phyloP scores from a whole-genome alignment of 805 yeast genomes.

The Ogataea paraovalis region DNA sequence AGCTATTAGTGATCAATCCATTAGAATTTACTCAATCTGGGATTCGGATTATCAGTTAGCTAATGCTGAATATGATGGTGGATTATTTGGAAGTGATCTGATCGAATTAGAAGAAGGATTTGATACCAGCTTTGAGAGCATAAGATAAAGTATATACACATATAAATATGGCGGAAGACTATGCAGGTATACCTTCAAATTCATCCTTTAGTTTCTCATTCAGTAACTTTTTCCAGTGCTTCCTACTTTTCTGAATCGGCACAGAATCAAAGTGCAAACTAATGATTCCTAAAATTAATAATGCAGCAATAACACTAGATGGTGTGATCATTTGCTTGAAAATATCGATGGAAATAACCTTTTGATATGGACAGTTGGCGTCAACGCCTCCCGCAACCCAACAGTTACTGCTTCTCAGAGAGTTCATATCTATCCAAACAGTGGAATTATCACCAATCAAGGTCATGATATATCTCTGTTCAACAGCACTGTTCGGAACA shows the following conservation, averaged over 20 bases:
- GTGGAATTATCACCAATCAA: constrained; percentile 30
- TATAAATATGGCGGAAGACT: background rate
- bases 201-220: constrained; percentile 58
- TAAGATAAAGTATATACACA: constrained; percentile 25
- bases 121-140: constrained; percentile 21
- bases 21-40: constrained; percentile 76
- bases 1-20: constrained; percentile 75
- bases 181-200: constrained; percentile 86
- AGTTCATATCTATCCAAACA: constrained; percentile 81
- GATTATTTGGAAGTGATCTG: constrained; percentile 52
- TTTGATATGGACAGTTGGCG: constrained; percentile 74
- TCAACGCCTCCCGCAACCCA: constrained; percentile 84
- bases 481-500: constrained; percentile 48
- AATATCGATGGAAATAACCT: constrained; percentile 47
- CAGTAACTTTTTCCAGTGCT: constrained; percentile 55
- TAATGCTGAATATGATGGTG: constrained; percentile 29
- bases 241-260: constrained; percentile 70
- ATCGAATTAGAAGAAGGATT: constrained; percentile 60
- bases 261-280: constrained; percentile 53
- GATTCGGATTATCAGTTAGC: constrained; percentile 36
- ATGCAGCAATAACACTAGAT: constrained; percentile 53
- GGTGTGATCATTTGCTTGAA: constrained; percentile 66
- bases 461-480: constrained; percentile 32
- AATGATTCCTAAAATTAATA: constrained; percentile 48
- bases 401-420: constrained; percentile 67